phyloP scores from a whole-genome alignment of 768 basidiomycete species.

The Trametes gibbosa region DNA sequence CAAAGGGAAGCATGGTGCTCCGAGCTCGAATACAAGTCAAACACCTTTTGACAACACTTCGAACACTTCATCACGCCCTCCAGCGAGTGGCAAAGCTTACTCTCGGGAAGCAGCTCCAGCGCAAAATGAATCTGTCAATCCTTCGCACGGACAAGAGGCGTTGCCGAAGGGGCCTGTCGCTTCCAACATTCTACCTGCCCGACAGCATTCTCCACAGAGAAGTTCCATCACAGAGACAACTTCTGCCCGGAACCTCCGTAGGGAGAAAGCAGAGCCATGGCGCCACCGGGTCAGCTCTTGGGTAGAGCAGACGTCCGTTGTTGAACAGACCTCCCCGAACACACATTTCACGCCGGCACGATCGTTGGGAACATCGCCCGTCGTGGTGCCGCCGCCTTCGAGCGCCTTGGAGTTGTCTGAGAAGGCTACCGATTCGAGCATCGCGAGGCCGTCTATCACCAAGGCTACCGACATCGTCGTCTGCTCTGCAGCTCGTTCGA shows the following conservation, averaged over 20 bases:
- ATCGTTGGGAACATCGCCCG: neutral
- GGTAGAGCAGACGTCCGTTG: conserved; percentile 1
- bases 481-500: neutral
- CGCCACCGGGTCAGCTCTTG: conserved; percentile 8
- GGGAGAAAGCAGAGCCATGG: conserved; percentile 8
- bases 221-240: neutral
- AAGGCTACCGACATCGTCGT: neutral
- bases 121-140: no score
- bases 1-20: no score
- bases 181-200: neutral
- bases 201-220: neutral
- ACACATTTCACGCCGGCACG: neutral
- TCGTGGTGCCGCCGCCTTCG: neutral
- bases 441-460: no score
- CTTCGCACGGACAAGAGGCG: no score
- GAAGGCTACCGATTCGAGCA: no score
- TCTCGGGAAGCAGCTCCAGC: no score
- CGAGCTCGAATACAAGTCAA: no score
- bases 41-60: no score
- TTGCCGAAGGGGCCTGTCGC: neutral
- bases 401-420: neutral
- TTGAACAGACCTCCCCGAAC: neutral
- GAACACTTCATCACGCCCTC: no score
- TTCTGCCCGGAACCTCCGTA: neutral
- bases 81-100: no score